phyloP scores from a whole-genome alignment of 352 stramenopile genomes.

The Elongisporangium undulatum region DNA sequence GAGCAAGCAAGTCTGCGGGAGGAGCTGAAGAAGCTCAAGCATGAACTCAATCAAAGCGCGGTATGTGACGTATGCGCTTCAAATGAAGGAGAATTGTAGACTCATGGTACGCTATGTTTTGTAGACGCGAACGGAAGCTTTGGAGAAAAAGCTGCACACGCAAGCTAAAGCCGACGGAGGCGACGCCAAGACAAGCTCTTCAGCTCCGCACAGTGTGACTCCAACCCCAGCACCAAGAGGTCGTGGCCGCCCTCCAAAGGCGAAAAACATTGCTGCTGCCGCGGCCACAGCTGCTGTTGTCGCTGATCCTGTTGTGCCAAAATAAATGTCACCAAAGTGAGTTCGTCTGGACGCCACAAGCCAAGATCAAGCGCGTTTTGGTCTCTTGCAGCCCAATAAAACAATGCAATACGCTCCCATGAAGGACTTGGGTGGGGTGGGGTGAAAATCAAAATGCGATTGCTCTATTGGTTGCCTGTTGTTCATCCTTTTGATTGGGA shows the following conservation, averaged over 20 bases:
- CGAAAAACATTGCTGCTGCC: not conserved
- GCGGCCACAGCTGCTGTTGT: not conserved
- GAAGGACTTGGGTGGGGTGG: not conserved
- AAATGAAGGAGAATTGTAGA: not conserved
- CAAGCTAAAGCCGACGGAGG: not conserved
- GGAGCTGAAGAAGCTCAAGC: conserved; percentile 56
- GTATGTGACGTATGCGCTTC: conserved; percentile 13
- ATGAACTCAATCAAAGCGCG: conserved; percentile 57
- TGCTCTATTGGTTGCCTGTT: conserved; percentile 7
- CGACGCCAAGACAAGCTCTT: not conserved
- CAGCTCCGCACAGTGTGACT: not conserved
- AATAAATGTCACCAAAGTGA: not conserved
- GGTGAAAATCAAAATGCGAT: conserved; percentile 1
- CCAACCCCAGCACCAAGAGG: not conserved
- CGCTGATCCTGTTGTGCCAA: not conserved
- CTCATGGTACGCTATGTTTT: not conserved
- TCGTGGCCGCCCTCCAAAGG: not conserved
- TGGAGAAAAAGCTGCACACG: not conserved
- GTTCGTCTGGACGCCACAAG: not conserved
- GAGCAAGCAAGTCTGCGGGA: conserved; percentile 59
- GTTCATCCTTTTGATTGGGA: not conserved
- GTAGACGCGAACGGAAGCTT: not conserved
- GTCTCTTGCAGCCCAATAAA: not conserved
- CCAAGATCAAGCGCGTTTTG: too few relatives aligned
- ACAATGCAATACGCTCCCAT: not conserved